Evolutionary conservation across 164 flowering plant genomes (phyloP).

Genomic region (Liriodendron chinense): DNA sequence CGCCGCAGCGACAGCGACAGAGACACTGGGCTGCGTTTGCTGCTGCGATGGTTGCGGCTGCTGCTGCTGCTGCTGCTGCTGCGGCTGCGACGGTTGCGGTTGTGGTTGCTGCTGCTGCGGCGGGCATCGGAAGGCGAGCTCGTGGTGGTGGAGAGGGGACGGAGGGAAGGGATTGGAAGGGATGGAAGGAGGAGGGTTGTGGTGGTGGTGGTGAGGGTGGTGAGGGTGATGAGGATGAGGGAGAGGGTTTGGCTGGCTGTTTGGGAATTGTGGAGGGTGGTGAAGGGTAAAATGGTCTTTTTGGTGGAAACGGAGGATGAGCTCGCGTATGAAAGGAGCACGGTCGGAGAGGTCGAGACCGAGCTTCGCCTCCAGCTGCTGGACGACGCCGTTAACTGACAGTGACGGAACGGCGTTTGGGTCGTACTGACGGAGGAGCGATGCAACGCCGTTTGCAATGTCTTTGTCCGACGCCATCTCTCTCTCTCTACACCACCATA

Average conservation of each 20-base stretch:
- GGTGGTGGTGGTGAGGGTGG: slow-evolving; percentile 10
- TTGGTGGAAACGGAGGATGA: slow-evolving; percentile 43
- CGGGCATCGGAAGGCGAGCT: background rate
- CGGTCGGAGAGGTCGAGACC: slow-evolving; percentile 64
- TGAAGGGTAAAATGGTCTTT: slow-evolving; percentile 30
- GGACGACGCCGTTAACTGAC: slow-evolving; percentile 49
- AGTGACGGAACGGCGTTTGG: slow-evolving; percentile 40
- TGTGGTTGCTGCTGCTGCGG: background rate
- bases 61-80: slow-evolving; percentile 5
- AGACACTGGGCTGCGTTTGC: slow-evolving; percentile 8
- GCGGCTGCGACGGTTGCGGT: slow-evolving; percentile 13
- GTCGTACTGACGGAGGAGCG: slow-evolving; percentile 52
- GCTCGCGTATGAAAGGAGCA: slow-evolving; percentile 54
- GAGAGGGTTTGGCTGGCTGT: slow-evolving; percentile 14
- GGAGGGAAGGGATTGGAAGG: background rate
- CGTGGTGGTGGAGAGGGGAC: background rate
- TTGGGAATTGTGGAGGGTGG: slow-evolving; percentile 19
- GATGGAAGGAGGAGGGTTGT: slow-evolving; percentile 9
- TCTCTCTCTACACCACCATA: background rate
- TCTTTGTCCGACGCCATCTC: slow-evolving; percentile 69
- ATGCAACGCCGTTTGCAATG: slow-evolving; percentile 51
- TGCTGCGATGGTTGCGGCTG: slow-evolving; percentile 5
- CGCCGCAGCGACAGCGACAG: slow-evolving; percentile 14
- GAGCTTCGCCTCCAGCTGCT: slow-evolving; percentile 54
- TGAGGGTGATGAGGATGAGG: slow-evolving; percentile 6